Conservation (phyloP, 1,139 yeast genomes). For the Pichia sp. region DNA sequence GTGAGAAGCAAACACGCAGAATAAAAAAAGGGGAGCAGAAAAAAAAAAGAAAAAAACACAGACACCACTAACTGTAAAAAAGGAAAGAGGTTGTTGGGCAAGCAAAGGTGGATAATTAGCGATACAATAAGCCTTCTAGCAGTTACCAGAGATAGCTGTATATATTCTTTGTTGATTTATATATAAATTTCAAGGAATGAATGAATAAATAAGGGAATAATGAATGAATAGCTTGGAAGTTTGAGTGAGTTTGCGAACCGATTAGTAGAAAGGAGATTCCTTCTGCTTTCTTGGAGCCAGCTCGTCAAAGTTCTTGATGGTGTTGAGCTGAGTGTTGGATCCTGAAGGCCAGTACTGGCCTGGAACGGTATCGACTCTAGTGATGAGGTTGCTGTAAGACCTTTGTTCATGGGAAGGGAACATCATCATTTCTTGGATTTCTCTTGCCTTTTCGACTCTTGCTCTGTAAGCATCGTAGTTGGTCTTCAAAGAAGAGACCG, state of each 20-base stretch:
- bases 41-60: too few relatives aligned
- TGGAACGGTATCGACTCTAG: conserved; percentile 26
- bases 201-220: neutral
- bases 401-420: conserved; percentile 16
- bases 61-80: too few relatives aligned
- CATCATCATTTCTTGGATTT: conserved; percentile 21
- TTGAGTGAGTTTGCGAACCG: too few relatives aligned
- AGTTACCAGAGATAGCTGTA: too few relatives aligned
- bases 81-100: too few relatives aligned
- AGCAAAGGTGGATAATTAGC: too few relatives aligned
- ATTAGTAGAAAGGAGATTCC: conserved; percentile 20
- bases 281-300: conserved; percentile 28
- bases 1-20: neutral
- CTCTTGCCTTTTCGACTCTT: conserved; percentile 20
- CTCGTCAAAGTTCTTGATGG: conserved; percentile 21
- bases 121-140: too few relatives aligned
- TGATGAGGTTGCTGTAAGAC: conserved; percentile 17
- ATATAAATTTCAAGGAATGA: conserved; percentile 3
- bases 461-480: conserved; percentile 22
- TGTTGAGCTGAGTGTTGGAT: conserved; percentile 21
- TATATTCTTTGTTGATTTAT: too few relatives aligned
- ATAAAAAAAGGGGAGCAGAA: too few relatives aligned
- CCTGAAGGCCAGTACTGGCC: conserved; percentile 26
- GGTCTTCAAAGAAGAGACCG: conserved; percentile 19
- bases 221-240: neutral